Conservation (phyloP, 2,329 filamentous ascomycete genomes). For the Paecilomyces dactylethromorphus region DNA sequence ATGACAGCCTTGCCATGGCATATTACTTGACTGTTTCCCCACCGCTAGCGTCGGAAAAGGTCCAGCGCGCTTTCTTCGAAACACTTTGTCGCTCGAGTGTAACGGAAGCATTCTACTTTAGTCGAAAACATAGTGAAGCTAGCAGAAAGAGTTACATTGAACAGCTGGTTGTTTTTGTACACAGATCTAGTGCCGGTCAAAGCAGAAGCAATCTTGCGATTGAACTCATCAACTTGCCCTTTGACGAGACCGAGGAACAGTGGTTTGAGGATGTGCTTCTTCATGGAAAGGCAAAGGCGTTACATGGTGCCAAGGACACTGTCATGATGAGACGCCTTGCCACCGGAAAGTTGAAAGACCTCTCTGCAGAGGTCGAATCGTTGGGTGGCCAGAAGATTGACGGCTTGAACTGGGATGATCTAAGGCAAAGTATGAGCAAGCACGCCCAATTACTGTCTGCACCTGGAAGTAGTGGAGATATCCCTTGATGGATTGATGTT, state of each 20-base stretch:
- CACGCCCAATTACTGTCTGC: neutral
- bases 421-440: constrained; percentile 28
- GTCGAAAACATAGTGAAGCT: constrained; percentile 56
- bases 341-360: constrained; percentile 46
- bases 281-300: constrained; percentile 56
- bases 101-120: constrained; percentile 67
- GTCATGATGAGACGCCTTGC: constrained; percentile 68
- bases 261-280: constrained; percentile 69
- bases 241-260: constrained; percentile 62
- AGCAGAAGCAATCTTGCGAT: constrained; percentile 51
- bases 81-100: constrained; percentile 62
- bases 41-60: constrained; percentile 56
- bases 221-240: constrained; percentile 66
- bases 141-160: constrained; percentile 61
- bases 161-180: constrained; percentile 55
- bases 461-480: neutral
- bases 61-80: constrained; percentile 61
- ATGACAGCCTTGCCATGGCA: constrained; percentile 62
- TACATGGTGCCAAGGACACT: constrained; percentile 64
- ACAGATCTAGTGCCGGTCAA: constrained; percentile 35
- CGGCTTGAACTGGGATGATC: constrained; percentile 47
- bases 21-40: constrained; percentile 75
- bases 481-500: neutral
- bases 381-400: constrained; percentile 41
- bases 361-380: constrained; percentile 26